phyloP scores from a whole-genome alignment of 2,329 filamentous ascomycete genomes.

The Cyphellophora attinorum region DNA sequence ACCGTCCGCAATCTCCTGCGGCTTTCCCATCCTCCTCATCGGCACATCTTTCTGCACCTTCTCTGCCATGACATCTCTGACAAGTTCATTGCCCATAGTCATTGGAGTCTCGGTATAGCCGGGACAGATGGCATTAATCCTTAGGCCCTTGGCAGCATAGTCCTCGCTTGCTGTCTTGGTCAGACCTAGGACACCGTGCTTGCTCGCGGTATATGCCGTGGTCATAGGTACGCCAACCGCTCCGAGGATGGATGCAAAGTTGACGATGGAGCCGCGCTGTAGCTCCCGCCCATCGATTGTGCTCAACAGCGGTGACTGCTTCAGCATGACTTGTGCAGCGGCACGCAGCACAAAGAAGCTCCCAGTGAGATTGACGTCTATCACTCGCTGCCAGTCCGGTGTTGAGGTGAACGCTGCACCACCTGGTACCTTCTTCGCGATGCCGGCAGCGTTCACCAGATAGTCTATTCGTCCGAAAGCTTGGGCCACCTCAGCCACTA shows the following conservation, averaged over 20 bases:
- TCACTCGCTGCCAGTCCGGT: conserved; percentile 30
- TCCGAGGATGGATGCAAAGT: conserved; percentile 43
- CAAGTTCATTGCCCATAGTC: conserved; percentile 70
- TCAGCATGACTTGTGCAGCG: conserved; percentile 34
- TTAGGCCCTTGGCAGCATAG: conserved; percentile 32
- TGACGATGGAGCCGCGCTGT: conserved; percentile 41
- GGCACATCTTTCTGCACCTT: conserved; percentile 38
- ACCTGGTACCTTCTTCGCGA: conserved; percentile 19
- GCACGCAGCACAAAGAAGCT: conserved; percentile 35
- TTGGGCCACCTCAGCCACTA: conserved; percentile 44
- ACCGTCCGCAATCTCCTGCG: conserved; percentile 48
- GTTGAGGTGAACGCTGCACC: conserved; percentile 17
- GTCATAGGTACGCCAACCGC: conserved; percentile 34
- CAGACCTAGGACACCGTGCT: conserved; percentile 49
- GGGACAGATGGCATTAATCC: conserved; percentile 44
- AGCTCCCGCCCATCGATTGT: conserved; percentile 23
- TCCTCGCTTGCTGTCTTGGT: conserved; percentile 47
- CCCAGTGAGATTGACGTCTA: conserved; percentile 36
- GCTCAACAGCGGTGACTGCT: conserved; percentile 32
- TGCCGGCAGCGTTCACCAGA: conserved; percentile 21
- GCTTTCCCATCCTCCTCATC: conserved; percentile 40
- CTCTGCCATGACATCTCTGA: conserved; percentile 52
- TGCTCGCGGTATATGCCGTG: conserved; percentile 34
- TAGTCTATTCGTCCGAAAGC: conserved; percentile 38
- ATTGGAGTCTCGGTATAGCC: conserved; percentile 57